Evolutionary conservation across 176 grass and related monocot genomes (phyloP), one percentile per base, ranked within the genome.

Genomic region (Ananas comosus): DNA sequence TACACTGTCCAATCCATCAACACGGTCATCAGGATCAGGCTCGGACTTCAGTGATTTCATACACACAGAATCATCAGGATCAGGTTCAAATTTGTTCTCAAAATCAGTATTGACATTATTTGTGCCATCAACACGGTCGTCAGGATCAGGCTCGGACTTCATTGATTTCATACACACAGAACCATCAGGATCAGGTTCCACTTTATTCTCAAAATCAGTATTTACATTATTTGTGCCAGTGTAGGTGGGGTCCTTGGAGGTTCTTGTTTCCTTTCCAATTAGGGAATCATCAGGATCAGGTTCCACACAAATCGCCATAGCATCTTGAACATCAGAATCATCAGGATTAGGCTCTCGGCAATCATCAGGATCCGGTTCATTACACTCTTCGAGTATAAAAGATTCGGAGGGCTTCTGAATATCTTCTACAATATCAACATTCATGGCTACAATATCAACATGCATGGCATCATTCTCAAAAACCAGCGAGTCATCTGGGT

Each of bases 151-250:
- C 70, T 82, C 80, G 49, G 85, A 63, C 25, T 59, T 78, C 14
- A 74, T 21, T 73, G 85, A 64, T 70, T 67, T n/a, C 29, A 57
- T 77, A 81, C 33, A 75, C 22, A 52, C 50, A 5, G 76, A 79
- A 85, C 83, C 85, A 69, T 85, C 87, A 74, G 70, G 76, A 16
- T 81, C 77, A 73, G 73, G 66, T 76, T 75, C 77, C 16, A 78
- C 72, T 24, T 49, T 75, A 65, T 83, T 72, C 72, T 65, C 72
- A 78, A 50, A 17, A 16, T 67, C 17, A 24, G 24, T 0, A 9
- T 17, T 47, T 49, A 67, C 16, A 27, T 49, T 49, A 48, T n/a
- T 49, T 48, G 6, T 48, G 48, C 11, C 13, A 67, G 5, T 27
- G 4, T 11, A 66, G 13, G 1, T 28, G 25, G 27, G 12, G 2